A percentile compares a stretch with the other conserved stretches of the same genome.
Evolutionary conservation across 176 grass and related monocot species (phyloP).

Genomic region (Carex kokanica): DNA sequence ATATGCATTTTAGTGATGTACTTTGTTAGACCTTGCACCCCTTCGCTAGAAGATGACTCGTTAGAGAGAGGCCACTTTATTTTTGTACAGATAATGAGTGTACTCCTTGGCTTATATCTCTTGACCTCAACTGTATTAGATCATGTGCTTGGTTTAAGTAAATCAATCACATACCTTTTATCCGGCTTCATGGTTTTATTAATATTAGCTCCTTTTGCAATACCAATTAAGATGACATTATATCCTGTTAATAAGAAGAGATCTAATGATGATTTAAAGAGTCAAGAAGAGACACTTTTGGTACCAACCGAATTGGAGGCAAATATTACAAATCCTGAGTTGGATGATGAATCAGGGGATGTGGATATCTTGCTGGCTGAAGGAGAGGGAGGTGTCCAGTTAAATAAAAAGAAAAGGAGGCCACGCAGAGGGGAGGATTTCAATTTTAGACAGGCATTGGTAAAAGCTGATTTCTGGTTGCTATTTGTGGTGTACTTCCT

Average conservation of each 20-base stretch:
- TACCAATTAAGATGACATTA: slow-evolving; percentile 96
- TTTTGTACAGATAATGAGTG: slow-evolving; percentile 58
- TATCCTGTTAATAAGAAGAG: slow-evolving; percentile 52
- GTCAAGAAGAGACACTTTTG: slow-evolving; percentile 45
- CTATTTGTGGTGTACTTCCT: slow-evolving; percentile 76
- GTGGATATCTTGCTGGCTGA: slow-evolving; percentile 78
- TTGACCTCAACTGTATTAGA: slow-evolving; percentile 53
- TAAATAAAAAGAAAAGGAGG: slow-evolving; percentile 55
- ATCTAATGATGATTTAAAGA: background rate
- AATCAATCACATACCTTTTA: slow-evolving; percentile 49
- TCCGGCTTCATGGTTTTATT: slow-evolving; percentile 61
- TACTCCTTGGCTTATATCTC: slow-evolving; percentile 76
- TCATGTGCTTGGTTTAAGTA: slow-evolving; percentile 36
- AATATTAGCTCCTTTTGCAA: slow-evolving; percentile 63
- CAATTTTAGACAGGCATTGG: slow-evolving; percentile 64
- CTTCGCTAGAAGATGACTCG: slow-evolving; percentile 58
- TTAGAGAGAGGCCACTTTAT: slow-evolving; percentile 64
- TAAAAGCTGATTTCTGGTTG: slow-evolving; percentile 97
- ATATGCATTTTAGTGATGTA: slow-evolving; percentile 74
- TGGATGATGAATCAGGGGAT: slow-evolving; percentile 46
- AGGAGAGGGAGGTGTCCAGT: slow-evolving; percentile 77
- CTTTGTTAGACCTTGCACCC: slow-evolving; percentile 76
- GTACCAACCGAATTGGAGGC: slow-evolving; percentile 43
- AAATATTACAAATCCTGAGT: slow-evolving; percentile 40
- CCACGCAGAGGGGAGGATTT: slow-evolving; percentile 93